Percentiles rank a stretch among this genome's conserved stretches.
Conservation (phyloP, 371 early-diverging fungal genomes). For the Coemansia sp. region DNA sequence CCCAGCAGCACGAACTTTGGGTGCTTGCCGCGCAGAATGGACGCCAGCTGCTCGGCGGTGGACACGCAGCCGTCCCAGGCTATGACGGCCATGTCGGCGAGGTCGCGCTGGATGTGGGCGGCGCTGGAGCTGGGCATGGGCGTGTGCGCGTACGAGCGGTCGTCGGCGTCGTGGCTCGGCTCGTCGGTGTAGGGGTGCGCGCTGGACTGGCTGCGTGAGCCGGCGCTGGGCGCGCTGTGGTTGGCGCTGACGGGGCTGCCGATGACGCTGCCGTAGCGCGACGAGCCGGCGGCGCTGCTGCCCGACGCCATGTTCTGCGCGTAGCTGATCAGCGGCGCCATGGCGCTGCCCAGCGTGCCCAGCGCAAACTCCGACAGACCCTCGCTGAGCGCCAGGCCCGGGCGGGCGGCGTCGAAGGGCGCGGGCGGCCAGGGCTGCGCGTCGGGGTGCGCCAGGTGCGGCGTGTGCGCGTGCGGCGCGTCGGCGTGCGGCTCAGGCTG, state of each 20-base stretch:
- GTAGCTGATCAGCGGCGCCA: slow-evolving; percentile 40
- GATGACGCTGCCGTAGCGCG: slow-evolving; percentile 39
- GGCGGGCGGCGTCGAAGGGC: slow-evolving; percentile 6
- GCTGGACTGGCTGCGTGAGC: background rate
- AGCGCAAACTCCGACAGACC: slow-evolving; percentile 47
- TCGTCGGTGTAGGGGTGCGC: slow-evolving; percentile 1
- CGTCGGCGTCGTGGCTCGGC: slow-evolving; percentile 7
- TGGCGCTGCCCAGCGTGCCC: slow-evolving; percentile 37
- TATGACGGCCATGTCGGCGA: slow-evolving; percentile 40
- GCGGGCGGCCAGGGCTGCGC: slow-evolving; percentile 2
- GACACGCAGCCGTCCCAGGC: slow-evolving; percentile 50
- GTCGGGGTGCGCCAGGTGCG: slow-evolving; percentile 4
- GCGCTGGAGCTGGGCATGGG: background rate
- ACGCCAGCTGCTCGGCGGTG: slow-evolving; percentile 46
- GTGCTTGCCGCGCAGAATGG: slow-evolving; percentile 44
- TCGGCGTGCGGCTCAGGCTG: slow-evolving; percentile 3
- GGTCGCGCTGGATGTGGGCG: slow-evolving; percentile 22
- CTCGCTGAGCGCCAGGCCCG: slow-evolving; percentile 33
- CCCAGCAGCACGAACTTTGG: slow-evolving; percentile 45
- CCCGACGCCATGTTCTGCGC: slow-evolving; percentile 28
- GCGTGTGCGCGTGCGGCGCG: slow-evolving; percentile 3
- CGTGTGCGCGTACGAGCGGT: background rate
- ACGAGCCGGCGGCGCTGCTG: slow-evolving; percentile 32
- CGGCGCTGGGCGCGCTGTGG: slow-evolving; percentile 1
- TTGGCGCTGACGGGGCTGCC: slow-evolving; percentile 32